Evolutionary conservation across 345 rosid species (phyloP).

Genomic region (Diplotaxis tenuifolia): DNA sequence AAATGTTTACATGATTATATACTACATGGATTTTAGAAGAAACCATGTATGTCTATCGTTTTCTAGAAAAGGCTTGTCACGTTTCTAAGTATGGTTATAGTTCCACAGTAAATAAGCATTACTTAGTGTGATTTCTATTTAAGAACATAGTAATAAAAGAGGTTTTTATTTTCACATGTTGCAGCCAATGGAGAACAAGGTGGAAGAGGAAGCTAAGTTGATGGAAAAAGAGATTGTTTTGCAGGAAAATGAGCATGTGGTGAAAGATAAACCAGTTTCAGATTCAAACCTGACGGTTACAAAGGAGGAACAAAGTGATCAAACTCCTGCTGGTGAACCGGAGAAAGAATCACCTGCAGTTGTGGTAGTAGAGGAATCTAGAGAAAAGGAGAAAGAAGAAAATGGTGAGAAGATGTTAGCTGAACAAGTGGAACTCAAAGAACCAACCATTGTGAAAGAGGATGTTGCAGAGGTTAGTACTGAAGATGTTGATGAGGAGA

Average conservation of each 20-base stretch:
- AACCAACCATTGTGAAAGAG: conserved; percentile 14
- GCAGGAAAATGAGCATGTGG: not conserved
- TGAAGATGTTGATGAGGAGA: conserved; percentile 9
- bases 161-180: conserved; percentile 22
- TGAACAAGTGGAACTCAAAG: conserved; percentile 23
- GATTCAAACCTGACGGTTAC: not conserved
- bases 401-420: conserved; percentile 26
- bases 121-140: not conserved
- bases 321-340: conserved; percentile 12
- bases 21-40: conserved; percentile 17
- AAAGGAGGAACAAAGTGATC: conserved; percentile 18
- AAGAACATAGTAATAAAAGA: not conserved
- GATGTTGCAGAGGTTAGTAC: not conserved
- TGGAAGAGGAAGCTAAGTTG: conserved; percentile 24
- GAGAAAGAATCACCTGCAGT: conserved; percentile 21
- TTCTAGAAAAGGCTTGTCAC: too few species aligned
- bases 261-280: not conserved
- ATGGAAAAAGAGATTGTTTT: conserved; percentile 30
- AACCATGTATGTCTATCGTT: too few species aligned
- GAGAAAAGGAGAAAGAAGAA: conserved; percentile 3
- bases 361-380: conserved; percentile 24
- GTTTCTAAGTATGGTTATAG: too few species aligned
- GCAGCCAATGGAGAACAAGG: conserved; percentile 33
- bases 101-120: not conserved
- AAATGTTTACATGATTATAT: not conserved